Evolutionary conservation across 164 flowering plant species (phyloP).

Genomic region (Vitis rupestris): DNA sequence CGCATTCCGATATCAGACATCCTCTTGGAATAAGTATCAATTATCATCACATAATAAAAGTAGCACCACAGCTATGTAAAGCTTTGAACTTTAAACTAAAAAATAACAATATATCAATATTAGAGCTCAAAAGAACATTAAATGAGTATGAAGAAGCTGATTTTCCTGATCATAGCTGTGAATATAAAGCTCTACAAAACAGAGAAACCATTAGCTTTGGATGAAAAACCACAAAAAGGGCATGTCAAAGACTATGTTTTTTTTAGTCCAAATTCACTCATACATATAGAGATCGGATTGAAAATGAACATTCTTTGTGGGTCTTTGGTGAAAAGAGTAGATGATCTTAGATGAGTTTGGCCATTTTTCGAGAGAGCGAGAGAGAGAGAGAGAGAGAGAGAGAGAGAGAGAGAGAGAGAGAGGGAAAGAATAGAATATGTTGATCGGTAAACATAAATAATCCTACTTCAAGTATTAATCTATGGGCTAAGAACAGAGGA

Average conservation of each 20-base stretch:
- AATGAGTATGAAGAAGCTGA: neutral
- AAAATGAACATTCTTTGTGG: neutral
- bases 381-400: slow-evolving; percentile 14
- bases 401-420: slow-evolving; percentile 6
- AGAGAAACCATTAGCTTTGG: neutral
- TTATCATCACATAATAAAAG: slow-evolving; percentile 22
- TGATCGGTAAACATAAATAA: no score
- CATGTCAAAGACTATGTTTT: neutral
- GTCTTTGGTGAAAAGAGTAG: neutral
- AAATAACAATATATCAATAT: neutral
- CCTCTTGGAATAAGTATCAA: slow-evolving; percentile 37
- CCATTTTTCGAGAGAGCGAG: no score
- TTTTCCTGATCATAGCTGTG: neutral
- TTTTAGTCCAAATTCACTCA: neutral
- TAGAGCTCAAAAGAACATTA: neutral
- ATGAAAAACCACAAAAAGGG: no score
- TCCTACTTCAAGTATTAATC: no score
- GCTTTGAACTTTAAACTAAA: slow-evolving; percentile 14
- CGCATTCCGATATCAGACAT: slow-evolving; percentile 54
- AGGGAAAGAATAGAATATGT: neutral
- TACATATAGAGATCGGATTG: slow-evolving; percentile 4
- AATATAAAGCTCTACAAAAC: neutral
- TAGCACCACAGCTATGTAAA: slow-evolving; percentile 1
- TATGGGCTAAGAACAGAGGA: no score
- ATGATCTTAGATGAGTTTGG: slow-evolving; percentile 10